Evolutionary conservation across 1,139 yeast species (phyloP).

Genomic region (Spencermartinsiella ligniputridi): DNA sequence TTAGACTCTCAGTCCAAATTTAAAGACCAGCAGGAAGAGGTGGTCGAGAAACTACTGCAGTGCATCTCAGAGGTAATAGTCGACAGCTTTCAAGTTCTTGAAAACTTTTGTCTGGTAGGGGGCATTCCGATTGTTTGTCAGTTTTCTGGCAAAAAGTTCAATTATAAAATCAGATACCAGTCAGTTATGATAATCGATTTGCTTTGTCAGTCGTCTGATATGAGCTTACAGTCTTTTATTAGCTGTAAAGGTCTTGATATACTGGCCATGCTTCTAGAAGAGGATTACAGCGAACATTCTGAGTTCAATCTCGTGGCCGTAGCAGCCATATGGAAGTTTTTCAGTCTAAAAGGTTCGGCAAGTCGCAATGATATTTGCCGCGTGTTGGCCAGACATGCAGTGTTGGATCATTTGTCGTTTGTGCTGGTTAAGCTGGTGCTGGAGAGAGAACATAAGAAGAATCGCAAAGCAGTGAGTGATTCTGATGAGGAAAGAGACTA

Average conservation of each 20-base stretch:
- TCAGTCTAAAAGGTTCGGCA: slow-evolving; percentile 40
- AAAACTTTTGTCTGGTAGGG: slow-evolving; percentile 52
- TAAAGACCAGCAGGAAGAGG: slow-evolving; percentile 14
- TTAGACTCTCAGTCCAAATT: slow-evolving; percentile 38
- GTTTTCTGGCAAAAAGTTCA: slow-evolving; percentile 40
- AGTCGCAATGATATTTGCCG: slow-evolving; percentile 54
- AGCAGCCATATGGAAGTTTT: slow-evolving; percentile 41
- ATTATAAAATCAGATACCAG: slow-evolving; percentile 39
- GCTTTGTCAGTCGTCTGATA: slow-evolving; percentile 38
- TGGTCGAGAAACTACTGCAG: slow-evolving; percentile 41
- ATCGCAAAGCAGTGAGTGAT: neutral
- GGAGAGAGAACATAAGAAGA: slow-evolving; percentile 4
- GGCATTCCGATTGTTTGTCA: slow-evolving; percentile 52
- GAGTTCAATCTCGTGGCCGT: neutral
- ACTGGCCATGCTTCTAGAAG: slow-evolving; percentile 51
- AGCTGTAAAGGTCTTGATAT: slow-evolving; percentile 54
- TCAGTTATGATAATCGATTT: slow-evolving; percentile 43
- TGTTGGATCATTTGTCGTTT: slow-evolving; percentile 48
- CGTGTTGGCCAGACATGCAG: slow-evolving; percentile 47
- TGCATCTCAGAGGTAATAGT: slow-evolving; percentile 42
- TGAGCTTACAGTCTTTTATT: slow-evolving; percentile 47
- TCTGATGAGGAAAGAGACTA: slow-evolving; percentile 7
- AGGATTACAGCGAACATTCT: slow-evolving; percentile 39
- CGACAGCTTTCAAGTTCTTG: slow-evolving; percentile 39
- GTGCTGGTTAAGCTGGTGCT: slow-evolving; percentile 36